Percentiles rank a stretch among this genome's conserved stretches.
These are phyloP conservation scores for Cryptosporidium xiaoi DNA, from an alignment of 169 alveolate species.

Conservation along the genomic window DNA sequence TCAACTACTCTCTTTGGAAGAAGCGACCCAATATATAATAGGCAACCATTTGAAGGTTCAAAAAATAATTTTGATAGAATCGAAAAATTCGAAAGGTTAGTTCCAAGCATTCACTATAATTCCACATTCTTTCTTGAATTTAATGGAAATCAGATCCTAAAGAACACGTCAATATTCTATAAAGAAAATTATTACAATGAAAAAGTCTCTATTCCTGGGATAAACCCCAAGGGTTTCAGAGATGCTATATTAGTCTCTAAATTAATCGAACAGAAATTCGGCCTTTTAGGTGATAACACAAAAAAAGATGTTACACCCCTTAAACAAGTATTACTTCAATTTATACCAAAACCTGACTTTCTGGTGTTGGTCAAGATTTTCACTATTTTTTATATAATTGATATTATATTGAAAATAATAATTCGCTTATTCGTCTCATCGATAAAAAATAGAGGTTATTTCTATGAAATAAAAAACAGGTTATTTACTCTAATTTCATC, in stretches of 20 bases:
- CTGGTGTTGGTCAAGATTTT: neutral
- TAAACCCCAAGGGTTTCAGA: constrained; percentile 18
- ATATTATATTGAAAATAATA: neutral
- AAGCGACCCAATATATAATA: no score
- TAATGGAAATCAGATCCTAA: constrained; percentile 34
- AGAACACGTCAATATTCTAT: constrained; percentile 11
- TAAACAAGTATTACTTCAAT: neutral
- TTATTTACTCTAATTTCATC: neutral
- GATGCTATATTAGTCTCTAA: constrained; percentile 17
- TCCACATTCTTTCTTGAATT: constrained; percentile 13
- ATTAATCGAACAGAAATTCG: constrained; percentile 2
- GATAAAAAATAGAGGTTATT: neutral
- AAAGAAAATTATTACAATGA: constrained; percentile 13
- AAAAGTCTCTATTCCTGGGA: constrained; percentile 23
- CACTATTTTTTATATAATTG: neutral
- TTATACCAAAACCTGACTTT: neutral
- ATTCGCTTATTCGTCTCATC: neutral
- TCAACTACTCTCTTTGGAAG: constrained; percentile 4
- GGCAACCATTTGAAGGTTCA: no score
- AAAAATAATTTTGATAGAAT: no score
- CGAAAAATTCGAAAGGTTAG: no score
- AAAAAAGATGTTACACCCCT: neutral
- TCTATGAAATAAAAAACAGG: neutral
- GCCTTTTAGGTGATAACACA: neutral
- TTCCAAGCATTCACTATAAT: no score